Base-by-base conservation (phyloP, 768 basidiomycete species). In the Pholiota molesta region DNA sequence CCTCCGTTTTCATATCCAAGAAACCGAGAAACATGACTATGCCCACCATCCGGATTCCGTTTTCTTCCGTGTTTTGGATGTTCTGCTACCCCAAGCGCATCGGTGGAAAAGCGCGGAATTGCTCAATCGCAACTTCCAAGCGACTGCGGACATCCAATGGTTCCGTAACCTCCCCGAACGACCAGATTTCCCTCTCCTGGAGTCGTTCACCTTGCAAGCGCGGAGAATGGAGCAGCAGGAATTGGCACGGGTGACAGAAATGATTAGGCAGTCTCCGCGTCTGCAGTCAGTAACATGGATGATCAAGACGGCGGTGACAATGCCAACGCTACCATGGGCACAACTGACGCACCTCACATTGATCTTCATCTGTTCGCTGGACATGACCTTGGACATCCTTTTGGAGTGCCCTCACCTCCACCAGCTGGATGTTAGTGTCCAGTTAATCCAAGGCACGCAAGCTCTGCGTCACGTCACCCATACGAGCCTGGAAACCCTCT, bases 21-120 rank as follows among this genome's bases (percentile, higher is more conserved):
- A 67, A 21, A 37, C 31, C n/a, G 45, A 58, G 35, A 33, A 53
- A 17, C 54, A 39, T 26, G 26, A 56, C 10, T 29, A 37, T 29
- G 21, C 47, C 58, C 62, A 6, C 55, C 35, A 52, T 29, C 57
- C 35, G 51, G 39, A 57, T 35, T 67, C 63, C 28, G 61, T 52
- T 26, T 62, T 68, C 49, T 67, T 68, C 29, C 56, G 61, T 5
- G 55, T 71, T 45, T 60, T 74, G 31, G 69, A 68, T 44, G 61
- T 73, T 8, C 72, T 68, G 53, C 57, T 69, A 3, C 70, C 71
- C 5, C 71, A 73, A 62, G 65, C 67, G 40, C 26, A 64, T 28
- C 67, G 72, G 16, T 74, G 73, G 72, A 63, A 65, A 54, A 62
- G 62, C 31, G 65, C 72, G 29, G 67, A 62, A 31, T 54, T 75